Base-by-base conservation (phyloP, 2,329 filamentous ascomycete genomes). In the Mollisia scopiformis region DNA sequence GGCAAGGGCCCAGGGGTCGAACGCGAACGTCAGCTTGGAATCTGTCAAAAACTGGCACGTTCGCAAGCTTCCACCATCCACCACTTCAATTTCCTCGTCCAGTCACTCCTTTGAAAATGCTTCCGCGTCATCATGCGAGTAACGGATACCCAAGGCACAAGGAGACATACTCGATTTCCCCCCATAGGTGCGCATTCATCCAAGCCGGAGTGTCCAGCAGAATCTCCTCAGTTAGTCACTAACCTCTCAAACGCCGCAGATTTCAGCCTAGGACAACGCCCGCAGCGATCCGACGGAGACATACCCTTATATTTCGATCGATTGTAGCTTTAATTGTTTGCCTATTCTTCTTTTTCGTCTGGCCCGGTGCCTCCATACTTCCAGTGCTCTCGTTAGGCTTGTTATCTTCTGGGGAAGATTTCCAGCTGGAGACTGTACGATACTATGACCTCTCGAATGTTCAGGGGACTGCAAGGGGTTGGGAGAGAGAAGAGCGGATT, bases 401-500 rank as follows among this genome's bases (percentile, higher is more conserved):
- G 35, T 79, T 93, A 54, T 87, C 87, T 39, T 79, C 83, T 23
- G 79, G 80, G 55, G 87, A 89, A 55, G 88, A 91, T 67, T 85
- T 92, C 65, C 88, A 96, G 72, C 86, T 98, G 60, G 92, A 98
- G 75, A 98, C 94, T 1, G 91, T 99, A 62, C 91, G 94, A 75
- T 98, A 99, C 78, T 98, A 98, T 78, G 95, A 99, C 75, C 82
- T 99, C 65, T 90, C 89, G 67, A 92, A 95, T 74, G 92, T 96
- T 6, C 90, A 95, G 74, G 95, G 95, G 49, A 95, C 93, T 7
- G 92, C 91, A 55, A 88, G 91, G 66, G 96, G 95, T 6, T 99
- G 95, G 95, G 94, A 98, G 77, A 85, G 93, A 62, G 95, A 96
- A 75, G 95, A 99, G 79, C 88, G 95, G 66, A 97, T 99, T 68